Percentiles rank a stretch among this genome's conserved stretches.
Evolutionary conservation across 768 basidiomycete genomes (phyloP).

Genomic region (Dioszegia hungarica): DNA sequence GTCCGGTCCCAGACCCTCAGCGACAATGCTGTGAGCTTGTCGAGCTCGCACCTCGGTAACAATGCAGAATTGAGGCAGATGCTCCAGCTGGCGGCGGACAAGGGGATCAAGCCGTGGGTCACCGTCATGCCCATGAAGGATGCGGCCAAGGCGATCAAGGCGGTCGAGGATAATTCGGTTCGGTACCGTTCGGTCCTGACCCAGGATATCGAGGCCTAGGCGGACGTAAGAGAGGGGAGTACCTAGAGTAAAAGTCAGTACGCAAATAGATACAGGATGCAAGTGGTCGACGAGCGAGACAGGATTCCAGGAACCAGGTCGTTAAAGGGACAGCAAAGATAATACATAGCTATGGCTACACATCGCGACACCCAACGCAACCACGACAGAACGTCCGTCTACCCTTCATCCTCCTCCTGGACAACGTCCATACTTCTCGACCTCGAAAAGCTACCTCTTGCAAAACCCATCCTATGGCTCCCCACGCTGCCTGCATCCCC

Average conservation of each 20-base stretch:
- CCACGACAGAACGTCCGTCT: background rate
- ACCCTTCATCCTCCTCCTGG: constrained; percentile 15
- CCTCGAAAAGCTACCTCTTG: too few relatives aligned
- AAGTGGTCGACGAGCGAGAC: too few relatives aligned
- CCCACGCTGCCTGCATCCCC: too few relatives aligned
- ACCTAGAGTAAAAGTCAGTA: constrained; percentile 1
- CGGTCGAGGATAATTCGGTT: constrained; percentile 55
- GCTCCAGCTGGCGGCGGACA: constrained; percentile 60
- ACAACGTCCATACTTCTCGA: constrained; percentile 11
- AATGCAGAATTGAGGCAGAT: constrained; percentile 60
- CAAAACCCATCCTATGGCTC: too few relatives aligned
- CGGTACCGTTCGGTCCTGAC: constrained; percentile 58
- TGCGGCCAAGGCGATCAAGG: constrained; percentile 55
- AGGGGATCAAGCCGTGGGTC: constrained; percentile 57
- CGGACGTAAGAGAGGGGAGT: background rate
- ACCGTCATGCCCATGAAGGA: constrained; percentile 56
- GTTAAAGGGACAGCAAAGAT: too few relatives aligned
- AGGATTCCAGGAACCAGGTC: too few relatives aligned
- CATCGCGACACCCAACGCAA: background rate
- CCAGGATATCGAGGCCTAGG: constrained; percentile 30
- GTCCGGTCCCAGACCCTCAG: constrained; percentile 50
- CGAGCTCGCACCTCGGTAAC: constrained; percentile 55
- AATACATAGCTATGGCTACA: constrained; percentile 6
- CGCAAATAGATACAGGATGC: too few relatives aligned
- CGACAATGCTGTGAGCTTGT: constrained; percentile 40